Base-by-base conservation (phyloP, 179 eudicot genomes). In the Beta lomatogona region DNA sequence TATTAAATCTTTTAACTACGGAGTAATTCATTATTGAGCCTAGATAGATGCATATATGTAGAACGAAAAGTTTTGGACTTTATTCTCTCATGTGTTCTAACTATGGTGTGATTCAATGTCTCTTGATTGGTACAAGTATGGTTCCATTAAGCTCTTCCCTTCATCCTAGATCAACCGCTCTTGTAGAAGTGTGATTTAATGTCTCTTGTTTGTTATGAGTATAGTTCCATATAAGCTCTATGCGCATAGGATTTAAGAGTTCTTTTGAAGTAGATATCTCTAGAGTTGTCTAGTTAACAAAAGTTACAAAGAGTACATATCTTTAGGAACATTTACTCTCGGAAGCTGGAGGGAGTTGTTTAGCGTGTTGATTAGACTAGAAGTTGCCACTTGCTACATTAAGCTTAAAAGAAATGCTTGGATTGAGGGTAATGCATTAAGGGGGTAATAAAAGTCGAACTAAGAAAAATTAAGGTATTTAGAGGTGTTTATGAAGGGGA, bases 91-190 rank as follows among this genome's bases (percentile, higher is more conserved):
- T 46, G 74, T 66, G 41, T 64, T 53, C n/a, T 25, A 22, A 19
- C 5, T 57, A 14, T 67, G 28, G 80, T 66, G 12, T 50, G 65
- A 53, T 64, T 66, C 77, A 54, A 52, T 54, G 71, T 65, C 41
- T 55, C 19, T 81, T 71, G 74, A 53, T 81, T 64, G 6, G 25
- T 52, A 12, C 0, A 45, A 31, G 45, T 68, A 3, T 48, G 1
- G 53, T 48, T 48, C 10, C 31, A 28, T 48, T 7, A 6, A 6
- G 53, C 8, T 48, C 53, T 9, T 7, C 9, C 53, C 8, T 48
- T 48, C 10, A 48, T 68, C 4, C 12, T 6, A 21, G 36, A 0
- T 12, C 4, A 22, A 25, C 65, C 28, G 7, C 28, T 8, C 22
- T 12, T 48, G 3, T 36, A 36, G 41, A 36, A 36, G 4, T 36